These are phyloP conservation scores for Debaryomyces udenii DNA, from an alignment of 1,139 yeast genomes.

Conservation along the genomic window DNA sequence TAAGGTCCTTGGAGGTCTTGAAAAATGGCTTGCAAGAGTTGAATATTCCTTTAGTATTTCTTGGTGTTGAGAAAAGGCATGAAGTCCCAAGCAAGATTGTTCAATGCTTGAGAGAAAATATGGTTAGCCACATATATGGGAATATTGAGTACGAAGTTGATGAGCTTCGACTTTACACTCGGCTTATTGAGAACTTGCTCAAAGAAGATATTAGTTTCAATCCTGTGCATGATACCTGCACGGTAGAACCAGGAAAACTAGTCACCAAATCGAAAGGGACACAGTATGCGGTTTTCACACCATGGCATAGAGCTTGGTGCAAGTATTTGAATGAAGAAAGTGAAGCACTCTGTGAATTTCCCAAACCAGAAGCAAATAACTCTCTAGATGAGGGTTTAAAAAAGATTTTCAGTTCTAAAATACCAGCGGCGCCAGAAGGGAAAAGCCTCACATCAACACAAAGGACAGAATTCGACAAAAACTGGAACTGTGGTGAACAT, in stretches of 20 bases:
- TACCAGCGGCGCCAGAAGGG: constrained; percentile 16
- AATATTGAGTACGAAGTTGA: constrained; percentile 56
- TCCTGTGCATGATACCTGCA: constrained; percentile 50
- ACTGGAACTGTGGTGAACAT: constrained; percentile 42
- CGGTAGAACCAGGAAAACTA: constrained; percentile 48
- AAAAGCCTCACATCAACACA: constrained; percentile 13
- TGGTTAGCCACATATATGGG: constrained; percentile 36
- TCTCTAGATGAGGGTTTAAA: not conserved
- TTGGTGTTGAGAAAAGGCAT: constrained; percentile 30
- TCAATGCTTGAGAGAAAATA: constrained; percentile 26
- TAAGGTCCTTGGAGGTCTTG: constrained; percentile 34
- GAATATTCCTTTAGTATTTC: constrained; percentile 44
- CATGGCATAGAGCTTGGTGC: constrained; percentile 56
- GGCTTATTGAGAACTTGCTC: constrained; percentile 20
- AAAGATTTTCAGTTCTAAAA: not conserved
- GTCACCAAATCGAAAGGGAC: constrained; percentile 45
- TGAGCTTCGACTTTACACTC: constrained; percentile 44
- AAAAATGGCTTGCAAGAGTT: constrained; percentile 28
- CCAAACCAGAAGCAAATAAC: constrained; percentile 4
- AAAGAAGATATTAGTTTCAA: constrained; percentile 24
- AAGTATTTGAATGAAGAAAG: constrained; percentile 22
- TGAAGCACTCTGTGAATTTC: not conserved
- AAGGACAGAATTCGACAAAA: constrained; percentile 14
- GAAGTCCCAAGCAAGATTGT: constrained; percentile 26
- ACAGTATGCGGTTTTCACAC: constrained; percentile 55